Evolutionary conservation across 345 rosid genomes (phyloP).

Genomic region (Melaleuca alternifolia): DNA sequence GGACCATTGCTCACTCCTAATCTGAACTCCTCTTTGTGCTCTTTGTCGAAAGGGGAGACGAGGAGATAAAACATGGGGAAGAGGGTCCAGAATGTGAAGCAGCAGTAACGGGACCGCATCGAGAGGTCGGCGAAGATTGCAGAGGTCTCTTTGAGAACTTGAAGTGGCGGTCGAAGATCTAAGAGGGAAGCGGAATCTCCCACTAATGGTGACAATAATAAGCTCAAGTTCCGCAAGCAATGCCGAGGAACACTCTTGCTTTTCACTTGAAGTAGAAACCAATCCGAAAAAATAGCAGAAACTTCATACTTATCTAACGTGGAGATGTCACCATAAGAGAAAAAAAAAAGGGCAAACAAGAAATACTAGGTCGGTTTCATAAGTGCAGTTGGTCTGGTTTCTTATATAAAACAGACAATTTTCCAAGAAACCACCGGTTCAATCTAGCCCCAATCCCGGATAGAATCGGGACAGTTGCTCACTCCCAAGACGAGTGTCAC

Average conservation of each 20-base stretch:
- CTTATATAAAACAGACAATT: accelerated
- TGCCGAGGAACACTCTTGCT: too few species aligned
- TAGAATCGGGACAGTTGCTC: accelerated
- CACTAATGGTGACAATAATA: too few species aligned
- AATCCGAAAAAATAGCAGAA: not conserved
- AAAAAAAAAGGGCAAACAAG: not conserved
- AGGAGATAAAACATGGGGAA: not conserved
- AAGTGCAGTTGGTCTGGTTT: not conserved
- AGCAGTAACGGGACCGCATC: not conserved
- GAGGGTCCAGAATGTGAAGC: not conserved
- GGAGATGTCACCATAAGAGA: not conserved
- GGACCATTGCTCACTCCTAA: too few species aligned
- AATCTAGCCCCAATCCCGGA: not conserved
- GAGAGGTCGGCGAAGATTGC: not conserved
- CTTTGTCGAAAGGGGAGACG: not conserved
- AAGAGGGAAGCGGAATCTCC: too few species aligned
- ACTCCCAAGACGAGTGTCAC: accelerated
- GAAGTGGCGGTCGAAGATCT: too few species aligned
- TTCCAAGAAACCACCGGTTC: not conserved
- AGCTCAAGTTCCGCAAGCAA: too few species aligned
- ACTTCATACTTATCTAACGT: not conserved
- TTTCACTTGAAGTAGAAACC: not conserved
- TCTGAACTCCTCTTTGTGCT: not conserved
- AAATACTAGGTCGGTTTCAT: accelerated
- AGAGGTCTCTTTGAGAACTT: not conserved